These are phyloP conservation scores for Camellia oleifera DNA, from an alignment of 179 eudicot genomes.

Conservation along the genomic window DNA sequence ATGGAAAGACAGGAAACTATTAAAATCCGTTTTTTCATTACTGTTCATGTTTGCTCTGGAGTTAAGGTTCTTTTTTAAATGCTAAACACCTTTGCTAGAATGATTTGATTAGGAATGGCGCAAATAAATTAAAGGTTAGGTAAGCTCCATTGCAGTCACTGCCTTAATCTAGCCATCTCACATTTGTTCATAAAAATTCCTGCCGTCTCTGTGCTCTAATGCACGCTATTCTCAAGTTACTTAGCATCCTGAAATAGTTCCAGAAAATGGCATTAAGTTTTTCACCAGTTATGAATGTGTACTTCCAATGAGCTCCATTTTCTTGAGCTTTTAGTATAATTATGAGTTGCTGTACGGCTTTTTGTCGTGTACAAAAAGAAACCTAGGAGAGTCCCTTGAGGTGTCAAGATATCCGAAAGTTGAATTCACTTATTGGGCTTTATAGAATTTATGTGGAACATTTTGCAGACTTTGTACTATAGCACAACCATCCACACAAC, in stretches of 20 bases:
- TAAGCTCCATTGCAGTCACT: background rate
- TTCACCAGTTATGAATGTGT: background rate
- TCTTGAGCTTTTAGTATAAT: background rate
- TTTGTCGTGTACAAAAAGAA: background rate
- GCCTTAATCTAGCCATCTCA: background rate
- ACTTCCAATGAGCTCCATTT: background rate
- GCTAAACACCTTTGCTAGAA: background rate
- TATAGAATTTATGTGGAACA: background rate
- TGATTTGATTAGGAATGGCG: background rate
- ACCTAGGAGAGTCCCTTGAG: slow-evolving; percentile 6
- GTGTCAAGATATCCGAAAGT: background rate
- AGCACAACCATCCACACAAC: background rate
- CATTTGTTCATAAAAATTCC: background rate
- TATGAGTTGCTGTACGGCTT: background rate
- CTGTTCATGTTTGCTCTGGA: background rate
- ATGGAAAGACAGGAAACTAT: background rate
- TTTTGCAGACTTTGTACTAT: background rate
- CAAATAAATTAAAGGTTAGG: background rate
- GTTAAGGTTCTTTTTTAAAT: background rate
- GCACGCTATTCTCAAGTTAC: background rate
- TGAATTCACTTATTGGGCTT: background rate
- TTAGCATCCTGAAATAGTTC: background rate
- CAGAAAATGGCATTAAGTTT: background rate
- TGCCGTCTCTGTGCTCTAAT: background rate
- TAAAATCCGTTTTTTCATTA: background rate